Base-by-base conservation (phyloP, 495 filamentous ascomycete genomes). In the Pseudoneurospora amorphoporcata region DNA sequence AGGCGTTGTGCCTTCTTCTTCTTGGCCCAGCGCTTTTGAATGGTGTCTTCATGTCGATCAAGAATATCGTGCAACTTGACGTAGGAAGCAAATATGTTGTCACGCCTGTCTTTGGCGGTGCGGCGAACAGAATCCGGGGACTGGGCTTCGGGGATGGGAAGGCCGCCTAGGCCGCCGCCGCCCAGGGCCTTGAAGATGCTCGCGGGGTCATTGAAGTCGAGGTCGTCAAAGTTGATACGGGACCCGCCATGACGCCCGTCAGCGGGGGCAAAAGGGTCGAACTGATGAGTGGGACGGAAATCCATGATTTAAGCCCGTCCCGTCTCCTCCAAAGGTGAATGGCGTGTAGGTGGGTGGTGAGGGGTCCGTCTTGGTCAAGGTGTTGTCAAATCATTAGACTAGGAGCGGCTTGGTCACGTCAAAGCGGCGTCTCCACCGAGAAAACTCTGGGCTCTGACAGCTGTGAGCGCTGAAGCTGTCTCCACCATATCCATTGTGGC, bases 21-120 rank as follows among this genome's bases (percentile, higher is more conserved):
- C 74, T 88, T 88, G 23, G 71, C 14, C 86, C 86, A 89, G 7
- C 86, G 80, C 68, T 83, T 85, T 38, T 80, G 77, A 16, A 88
- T 80, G 0, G 81, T 83, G 1, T 68, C 75, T 73, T 87, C 84
- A 53, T 87, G 82, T 23, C 86, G 79, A 17, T 81, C 73, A 8
- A 86, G 61, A 17, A 84, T 82, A 2, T 68, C 32, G 9, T 37
- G 72, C 6, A 80, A 39, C 14, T 39, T 40, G 19, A 17, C 37
- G 37, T 42, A 71, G 4, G 35, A 39, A 72, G 61, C 23, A 35
- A 42, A 39, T 40, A 68, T 35, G 32, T 61, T 39, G 71, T 72
- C 42, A 45, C 40, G 65, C 69, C 23, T 39, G 23, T 53, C 40
- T 12, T 68, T 68, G 42, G 65, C 61, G 5, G 23, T 39, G 5